Percentiles rank a stretch among this genome's conserved stretches.
Conservation (phyloP, 2,329 filamentous ascomycete species). For the Dothidotthia symphoricarpi region DNA sequence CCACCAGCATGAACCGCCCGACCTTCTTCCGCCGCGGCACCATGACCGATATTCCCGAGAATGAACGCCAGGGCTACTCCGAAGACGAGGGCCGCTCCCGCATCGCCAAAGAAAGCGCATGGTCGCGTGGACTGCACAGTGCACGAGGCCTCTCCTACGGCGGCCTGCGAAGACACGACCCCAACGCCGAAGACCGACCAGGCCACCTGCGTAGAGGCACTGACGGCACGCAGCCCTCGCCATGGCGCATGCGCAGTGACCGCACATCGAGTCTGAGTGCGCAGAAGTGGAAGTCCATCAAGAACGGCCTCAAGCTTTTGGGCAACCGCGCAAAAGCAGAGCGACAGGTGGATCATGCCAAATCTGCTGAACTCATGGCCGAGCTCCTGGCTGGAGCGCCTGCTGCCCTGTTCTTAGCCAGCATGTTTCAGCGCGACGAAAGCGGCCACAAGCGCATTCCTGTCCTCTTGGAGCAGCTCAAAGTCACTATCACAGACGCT, state of each 20-base stretch:
- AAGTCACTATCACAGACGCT: constrained; percentile 81
- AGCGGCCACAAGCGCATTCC: constrained; percentile 93
- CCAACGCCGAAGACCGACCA: constrained; percentile 40
- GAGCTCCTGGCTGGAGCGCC: constrained; percentile 90
- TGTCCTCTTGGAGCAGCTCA: constrained; percentile 90
- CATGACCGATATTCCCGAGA: constrained; percentile 49
- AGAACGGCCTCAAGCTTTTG: constrained; percentile 78
- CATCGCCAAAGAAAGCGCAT: constrained; percentile 47
- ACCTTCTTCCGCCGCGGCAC: constrained; percentile 57
- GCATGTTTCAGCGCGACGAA: constrained; percentile 97
- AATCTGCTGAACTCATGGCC: constrained; percentile 94
- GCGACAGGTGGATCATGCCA: constrained; percentile 82
- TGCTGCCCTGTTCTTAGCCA: constrained; percentile 89
- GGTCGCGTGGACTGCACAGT: constrained; percentile 49
- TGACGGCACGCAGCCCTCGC: constrained; percentile 42
- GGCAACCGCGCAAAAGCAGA: constrained; percentile 79
- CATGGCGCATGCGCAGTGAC: constrained; percentile 47
- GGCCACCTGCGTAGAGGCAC: constrained; percentile 46
- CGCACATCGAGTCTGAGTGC: constrained; percentile 54
- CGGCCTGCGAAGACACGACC: constrained; percentile 37
- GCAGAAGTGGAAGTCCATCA: constrained; percentile 90
- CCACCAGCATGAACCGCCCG: constrained; percentile 22
- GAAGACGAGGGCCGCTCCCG: constrained; percentile 53
- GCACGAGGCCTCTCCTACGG: constrained; percentile 50
- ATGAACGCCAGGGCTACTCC: constrained; percentile 49